These are phyloP conservation scores for Casuarina glauca DNA, from an alignment of 306 rosid species.

Conservation along the genomic window DNA sequence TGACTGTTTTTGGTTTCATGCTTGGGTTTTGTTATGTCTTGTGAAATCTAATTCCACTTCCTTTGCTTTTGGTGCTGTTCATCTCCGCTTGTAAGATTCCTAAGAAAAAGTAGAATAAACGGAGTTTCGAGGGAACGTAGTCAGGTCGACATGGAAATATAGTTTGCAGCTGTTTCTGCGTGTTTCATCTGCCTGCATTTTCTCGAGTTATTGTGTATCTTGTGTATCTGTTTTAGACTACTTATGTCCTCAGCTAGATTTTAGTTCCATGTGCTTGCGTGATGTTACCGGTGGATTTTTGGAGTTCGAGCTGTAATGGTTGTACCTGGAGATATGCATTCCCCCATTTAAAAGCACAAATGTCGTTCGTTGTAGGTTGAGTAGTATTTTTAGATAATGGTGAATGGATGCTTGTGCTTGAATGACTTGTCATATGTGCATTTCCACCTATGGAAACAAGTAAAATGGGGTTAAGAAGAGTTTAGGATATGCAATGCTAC, in stretches of 20 bases:
- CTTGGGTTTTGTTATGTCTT: not conserved
- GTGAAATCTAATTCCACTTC: not conserved
- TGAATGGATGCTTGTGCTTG: not conserved
- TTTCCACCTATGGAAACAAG: not conserved
- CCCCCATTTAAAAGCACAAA: not conserved
- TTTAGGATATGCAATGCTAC: not conserved
- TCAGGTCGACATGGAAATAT: not conserved
- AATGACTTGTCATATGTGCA: not conserved
- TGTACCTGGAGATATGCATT: not conserved
- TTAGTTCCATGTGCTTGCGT: not conserved
- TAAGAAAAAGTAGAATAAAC: not conserved
- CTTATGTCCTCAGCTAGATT: not conserved
- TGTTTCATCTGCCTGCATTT: not conserved
- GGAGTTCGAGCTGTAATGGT: not conserved
- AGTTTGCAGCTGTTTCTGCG: conserved; percentile 2
- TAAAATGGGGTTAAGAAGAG: not conserved
- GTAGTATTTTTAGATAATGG: not conserved
- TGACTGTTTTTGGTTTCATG: conserved; percentile 19
- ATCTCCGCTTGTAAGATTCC: not conserved
- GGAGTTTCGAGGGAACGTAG: not conserved
- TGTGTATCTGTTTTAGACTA: not conserved
- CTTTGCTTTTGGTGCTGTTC: not conserved
- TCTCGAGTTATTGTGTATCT: not conserved
- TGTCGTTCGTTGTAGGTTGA: not conserved
- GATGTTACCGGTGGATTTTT: not conserved